Conservation (phyloP, 2,329 filamentous ascomycete species). For the Penicillium oxalicum region DNA sequence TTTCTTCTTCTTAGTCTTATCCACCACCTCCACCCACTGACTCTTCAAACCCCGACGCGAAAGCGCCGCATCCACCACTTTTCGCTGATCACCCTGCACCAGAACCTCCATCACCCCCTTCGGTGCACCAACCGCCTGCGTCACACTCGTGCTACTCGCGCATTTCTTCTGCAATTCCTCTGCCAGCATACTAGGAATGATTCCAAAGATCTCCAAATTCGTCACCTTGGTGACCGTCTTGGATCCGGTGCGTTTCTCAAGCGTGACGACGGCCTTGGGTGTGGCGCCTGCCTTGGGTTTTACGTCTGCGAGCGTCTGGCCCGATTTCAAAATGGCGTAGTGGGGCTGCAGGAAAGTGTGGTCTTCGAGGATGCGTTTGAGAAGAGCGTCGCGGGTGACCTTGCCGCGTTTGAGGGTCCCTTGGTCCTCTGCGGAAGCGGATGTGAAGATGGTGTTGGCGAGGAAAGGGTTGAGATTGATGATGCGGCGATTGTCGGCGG, state of each 20-base stretch:
- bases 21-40: constrained; percentile 58
- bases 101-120: constrained; percentile 61
- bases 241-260: constrained; percentile 61
- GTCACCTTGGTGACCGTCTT: constrained; percentile 61
- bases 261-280: constrained; percentile 54
- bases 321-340: constrained; percentile 49
- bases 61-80: constrained; percentile 55
- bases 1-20: constrained; percentile 64
- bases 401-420: constrained; percentile 53
- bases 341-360: constrained; percentile 47
- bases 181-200: constrained; percentile 54
- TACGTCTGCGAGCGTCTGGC: constrained; percentile 36
- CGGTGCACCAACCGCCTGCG: constrained; percentile 56
- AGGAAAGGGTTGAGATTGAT: constrained; percentile 58
- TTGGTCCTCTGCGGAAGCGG: constrained; percentile 48
- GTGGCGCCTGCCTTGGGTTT: constrained; percentile 58
- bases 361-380: constrained; percentile 53
- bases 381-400: constrained; percentile 55
- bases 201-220: constrained; percentile 56
- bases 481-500: constrained; percentile 54
- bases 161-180: constrained; percentile 63
- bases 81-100: constrained; percentile 61
- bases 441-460: constrained; percentile 56
- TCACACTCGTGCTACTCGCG: constrained; percentile 61
- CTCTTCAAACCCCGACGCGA: constrained; percentile 53